These are phyloP conservation scores for Claviceps arundinis DNA, from an alignment of 2,329 filamentous ascomycete species.

Conservation along the genomic window DNA sequence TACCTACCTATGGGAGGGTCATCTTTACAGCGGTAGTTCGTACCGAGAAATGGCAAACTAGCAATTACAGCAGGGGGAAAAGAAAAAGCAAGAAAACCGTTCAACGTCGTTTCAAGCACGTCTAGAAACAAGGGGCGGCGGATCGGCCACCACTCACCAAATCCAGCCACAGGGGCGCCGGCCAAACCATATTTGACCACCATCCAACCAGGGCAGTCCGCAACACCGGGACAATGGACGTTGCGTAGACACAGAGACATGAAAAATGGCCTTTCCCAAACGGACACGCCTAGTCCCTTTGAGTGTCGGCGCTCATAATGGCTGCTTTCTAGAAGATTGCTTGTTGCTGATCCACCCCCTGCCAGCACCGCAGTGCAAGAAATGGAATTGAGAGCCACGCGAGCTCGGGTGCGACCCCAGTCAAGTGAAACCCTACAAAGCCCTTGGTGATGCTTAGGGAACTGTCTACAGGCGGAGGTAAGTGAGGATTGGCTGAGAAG, in stretches of 20 bases:
- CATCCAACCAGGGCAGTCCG: constrained; percentile 1
- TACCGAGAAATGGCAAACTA: too few relatives aligned
- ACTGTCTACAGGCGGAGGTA: not conserved
- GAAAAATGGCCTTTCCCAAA: not conserved
- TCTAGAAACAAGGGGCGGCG: not conserved
- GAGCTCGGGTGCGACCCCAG: constrained; percentile 8
- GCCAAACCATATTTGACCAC: not conserved
- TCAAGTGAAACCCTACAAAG: constrained; percentile 1
- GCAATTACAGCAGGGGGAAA: not conserved
- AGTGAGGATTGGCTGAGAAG: not conserved
- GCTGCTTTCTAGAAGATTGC: not conserved
- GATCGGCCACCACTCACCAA: not conserved
- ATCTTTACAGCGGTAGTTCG: too few relatives aligned
- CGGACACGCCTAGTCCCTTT: not conserved
- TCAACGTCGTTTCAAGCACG: not conserved
- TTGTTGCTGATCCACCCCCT: constrained; percentile 1
- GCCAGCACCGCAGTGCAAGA: not conserved
- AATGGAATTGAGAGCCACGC: constrained; percentile 10
- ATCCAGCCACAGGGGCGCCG: not conserved
- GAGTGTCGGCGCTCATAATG: not conserved
- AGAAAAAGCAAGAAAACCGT: not conserved
- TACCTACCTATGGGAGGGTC: too few relatives aligned
- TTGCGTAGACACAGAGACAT: not conserved
- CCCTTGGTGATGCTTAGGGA: not conserved
- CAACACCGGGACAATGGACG: constrained; percentile 1